Evolutionary conservation across 2,329 filamentous ascomycete genomes (phyloP).

Genomic region (Xylariaceae sp.): DNA sequence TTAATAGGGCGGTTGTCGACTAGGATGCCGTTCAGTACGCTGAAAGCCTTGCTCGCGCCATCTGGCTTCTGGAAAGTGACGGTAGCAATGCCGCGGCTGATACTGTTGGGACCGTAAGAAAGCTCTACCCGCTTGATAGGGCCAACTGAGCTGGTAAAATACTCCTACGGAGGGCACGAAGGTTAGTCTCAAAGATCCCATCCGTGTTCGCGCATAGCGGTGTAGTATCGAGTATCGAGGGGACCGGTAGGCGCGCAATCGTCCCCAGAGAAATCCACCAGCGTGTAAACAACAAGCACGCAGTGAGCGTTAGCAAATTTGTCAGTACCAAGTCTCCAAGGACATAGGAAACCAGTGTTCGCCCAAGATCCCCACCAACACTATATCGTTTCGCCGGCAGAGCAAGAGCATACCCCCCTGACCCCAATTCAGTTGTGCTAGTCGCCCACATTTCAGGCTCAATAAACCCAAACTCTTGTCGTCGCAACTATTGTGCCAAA

Average conservation of each 20-base stretch:
- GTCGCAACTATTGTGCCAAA: background rate
- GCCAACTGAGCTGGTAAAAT: conserved; percentile 83
- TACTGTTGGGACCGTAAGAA: conserved; percentile 87
- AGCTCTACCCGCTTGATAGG: conserved; percentile 87
- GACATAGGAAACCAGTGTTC: conserved; percentile 4
- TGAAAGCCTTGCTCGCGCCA: conserved; percentile 78
- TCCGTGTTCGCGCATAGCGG: conserved; percentile 31
- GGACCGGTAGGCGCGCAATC: conserved; percentile 20
- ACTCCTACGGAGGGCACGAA: conserved; percentile 74
- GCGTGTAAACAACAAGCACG: conserved; percentile 54
- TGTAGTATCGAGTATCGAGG: conserved; percentile 27
- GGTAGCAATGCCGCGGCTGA: conserved; percentile 87
- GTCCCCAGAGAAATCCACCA: conserved; percentile 22
- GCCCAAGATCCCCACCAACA: conserved; percentile 4
- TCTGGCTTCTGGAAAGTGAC: conserved; percentile 79
- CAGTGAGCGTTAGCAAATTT: conserved; percentile 47
- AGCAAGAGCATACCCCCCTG: conserved; percentile 14
- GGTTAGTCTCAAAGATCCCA: conserved; percentile 60
- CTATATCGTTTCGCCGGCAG: conserved; percentile 15
- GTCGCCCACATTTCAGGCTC: conserved; percentile 3
- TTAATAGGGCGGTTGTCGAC: conserved; percentile 90
- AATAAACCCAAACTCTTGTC: background rate
- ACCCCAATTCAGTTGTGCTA: background rate
- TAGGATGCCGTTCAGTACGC: conserved; percentile 79
- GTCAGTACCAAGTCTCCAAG: conserved; percentile 14